A percentile compares a stretch with the other conserved stretches of the same genome.
These are phyloP conservation scores for Phyllosticta ampelicida DNA, from an alignment of 2,329 filamentous ascomycete genomes.

Conservation along the genomic window DNA sequence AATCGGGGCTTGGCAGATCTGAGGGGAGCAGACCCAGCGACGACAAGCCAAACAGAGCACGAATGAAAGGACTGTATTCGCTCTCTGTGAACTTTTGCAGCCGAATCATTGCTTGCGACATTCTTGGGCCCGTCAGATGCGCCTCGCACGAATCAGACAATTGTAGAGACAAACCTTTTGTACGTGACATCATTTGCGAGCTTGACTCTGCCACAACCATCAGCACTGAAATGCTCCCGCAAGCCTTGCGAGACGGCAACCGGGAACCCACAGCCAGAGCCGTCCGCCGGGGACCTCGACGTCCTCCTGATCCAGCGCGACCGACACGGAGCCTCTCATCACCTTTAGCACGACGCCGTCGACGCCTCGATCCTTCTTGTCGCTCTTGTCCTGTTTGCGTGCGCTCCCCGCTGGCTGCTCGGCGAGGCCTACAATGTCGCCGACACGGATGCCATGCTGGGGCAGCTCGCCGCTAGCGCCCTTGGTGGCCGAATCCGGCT, in stretches of 20 bases:
- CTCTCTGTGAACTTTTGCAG: slow-evolving; percentile 45
- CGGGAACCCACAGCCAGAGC: slow-evolving; percentile 49
- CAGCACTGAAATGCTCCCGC: slow-evolving; percentile 18
- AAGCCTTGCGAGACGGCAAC: neutral
- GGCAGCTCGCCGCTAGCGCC: slow-evolving; percentile 45
- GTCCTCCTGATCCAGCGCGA: slow-evolving; percentile 59
- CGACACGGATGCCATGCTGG: slow-evolving; percentile 64
- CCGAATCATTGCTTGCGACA: slow-evolving; percentile 53
- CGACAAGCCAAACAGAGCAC: slow-evolving; percentile 49
- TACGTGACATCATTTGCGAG: slow-evolving; percentile 57
- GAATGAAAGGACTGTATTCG: slow-evolving; percentile 48
- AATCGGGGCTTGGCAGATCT: slow-evolving; percentile 40
- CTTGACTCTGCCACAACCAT: slow-evolving; percentile 43
- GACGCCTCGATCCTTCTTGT: slow-evolving; percentile 55
- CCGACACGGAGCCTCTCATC: slow-evolving; percentile 46
- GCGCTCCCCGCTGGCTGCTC: slow-evolving; percentile 63
- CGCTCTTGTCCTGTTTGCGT: slow-evolving; percentile 61
- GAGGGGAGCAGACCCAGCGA: slow-evolving; percentile 40
- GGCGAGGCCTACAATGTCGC: slow-evolving; percentile 66
- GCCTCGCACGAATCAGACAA: neutral
- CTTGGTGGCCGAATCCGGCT: slow-evolving; percentile 58
- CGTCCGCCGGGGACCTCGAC: slow-evolving; percentile 44
- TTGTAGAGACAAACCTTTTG: slow-evolving; percentile 37
- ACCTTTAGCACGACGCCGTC: slow-evolving; percentile 62
- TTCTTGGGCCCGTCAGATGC: slow-evolving; percentile 29